Percentiles rank a stretch among this genome's conserved stretches.
Conservation (phyloP, 2,329 filamentous ascomycete species). For the Diaporthe vexans region DNA sequence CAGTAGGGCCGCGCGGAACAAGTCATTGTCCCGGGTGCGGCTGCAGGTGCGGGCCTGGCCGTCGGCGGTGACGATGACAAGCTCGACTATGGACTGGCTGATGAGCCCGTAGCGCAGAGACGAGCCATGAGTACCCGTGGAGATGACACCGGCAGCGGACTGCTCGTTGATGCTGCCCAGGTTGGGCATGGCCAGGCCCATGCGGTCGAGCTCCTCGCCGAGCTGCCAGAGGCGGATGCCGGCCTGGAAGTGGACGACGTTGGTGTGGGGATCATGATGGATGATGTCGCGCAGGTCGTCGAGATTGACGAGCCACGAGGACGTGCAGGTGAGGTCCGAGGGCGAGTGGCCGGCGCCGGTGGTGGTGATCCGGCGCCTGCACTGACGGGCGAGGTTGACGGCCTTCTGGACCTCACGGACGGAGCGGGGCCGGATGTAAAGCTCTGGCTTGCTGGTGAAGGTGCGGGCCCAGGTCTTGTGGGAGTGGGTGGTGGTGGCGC, state of each 20-base stretch:
- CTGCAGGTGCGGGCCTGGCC: conserved; percentile 81
- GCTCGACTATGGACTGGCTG: conserved; percentile 79
- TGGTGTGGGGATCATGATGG: conserved; percentile 74
- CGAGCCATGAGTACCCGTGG: conserved; percentile 94
- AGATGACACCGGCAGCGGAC: conserved; percentile 91
- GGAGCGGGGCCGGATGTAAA: conserved; percentile 88
- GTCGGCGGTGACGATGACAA: conserved; percentile 87
- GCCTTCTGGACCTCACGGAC: conserved; percentile 87
- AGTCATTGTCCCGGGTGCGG: conserved; percentile 75
- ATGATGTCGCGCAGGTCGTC: conserved; percentile 84
- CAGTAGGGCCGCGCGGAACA: conserved; percentile 90
- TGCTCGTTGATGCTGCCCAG: conserved; percentile 96
- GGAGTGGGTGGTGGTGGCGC: conserved; percentile 77
- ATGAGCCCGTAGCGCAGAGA: conserved; percentile 87
- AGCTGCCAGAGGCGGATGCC: conserved; percentile 87
- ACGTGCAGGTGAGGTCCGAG: conserved; percentile 43
- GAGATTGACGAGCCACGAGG: conserved; percentile 69
- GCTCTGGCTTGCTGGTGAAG: conserved; percentile 88
- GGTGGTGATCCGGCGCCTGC: conserved; percentile 85
- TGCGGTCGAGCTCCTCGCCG: conserved; percentile 78
- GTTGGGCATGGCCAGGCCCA: conserved; percentile 89
- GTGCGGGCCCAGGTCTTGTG: conserved; percentile 97
- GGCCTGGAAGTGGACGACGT: conserved; percentile 83
- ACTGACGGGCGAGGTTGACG: conserved; percentile 83
- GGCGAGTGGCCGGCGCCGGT: conserved; percentile 42